phyloP scores from a whole-genome alignment of 2,329 filamentous ascomycete genomes.

The Fusarium veterinarium region DNA sequence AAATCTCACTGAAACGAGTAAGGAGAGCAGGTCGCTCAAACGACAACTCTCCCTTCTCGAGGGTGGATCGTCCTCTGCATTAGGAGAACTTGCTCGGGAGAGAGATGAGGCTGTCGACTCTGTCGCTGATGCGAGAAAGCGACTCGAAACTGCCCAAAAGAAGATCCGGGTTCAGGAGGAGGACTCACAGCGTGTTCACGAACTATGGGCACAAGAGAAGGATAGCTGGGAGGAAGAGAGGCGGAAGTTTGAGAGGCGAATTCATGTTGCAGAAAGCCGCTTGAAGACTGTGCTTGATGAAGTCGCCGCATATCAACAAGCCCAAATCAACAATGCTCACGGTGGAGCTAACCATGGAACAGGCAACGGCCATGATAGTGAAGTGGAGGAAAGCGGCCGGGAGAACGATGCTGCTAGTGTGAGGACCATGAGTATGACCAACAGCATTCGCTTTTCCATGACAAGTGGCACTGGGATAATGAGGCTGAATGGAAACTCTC shows the following conservation, averaged over 20 bases:
- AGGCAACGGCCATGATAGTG: conserved; percentile 61
- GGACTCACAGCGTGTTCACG: conserved; percentile 80
- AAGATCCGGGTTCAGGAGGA: conserved; percentile 84
- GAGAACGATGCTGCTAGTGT: conserved; percentile 80
- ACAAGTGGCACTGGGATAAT: conserved; percentile 66
- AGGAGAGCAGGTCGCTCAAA: conserved; percentile 84
- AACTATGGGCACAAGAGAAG: conserved; percentile 86
- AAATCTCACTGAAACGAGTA: conserved; percentile 71
- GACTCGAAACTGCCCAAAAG: conserved; percentile 82
- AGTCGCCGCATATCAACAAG: conserved; percentile 76
- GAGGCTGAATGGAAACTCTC: conserved; percentile 75
- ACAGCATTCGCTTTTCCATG: conserved; percentile 79
- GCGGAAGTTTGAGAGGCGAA: conserved; percentile 82
- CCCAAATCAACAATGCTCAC: conserved; percentile 57
- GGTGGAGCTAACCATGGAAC: conserved; percentile 38
- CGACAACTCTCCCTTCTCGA: conserved; percentile 89
- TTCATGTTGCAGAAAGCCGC: conserved; percentile 90
- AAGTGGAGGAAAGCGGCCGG: conserved; percentile 69
- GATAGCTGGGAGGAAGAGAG: conserved; percentile 86
- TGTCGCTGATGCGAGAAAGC: conserved; percentile 76
- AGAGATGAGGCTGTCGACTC: conserved; percentile 84
- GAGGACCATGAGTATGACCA: conserved; percentile 76
- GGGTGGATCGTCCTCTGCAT: conserved; percentile 85
- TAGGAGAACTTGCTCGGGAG: conserved; percentile 86
- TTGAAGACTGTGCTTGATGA: conserved; percentile 88